Percentiles rank a stretch among this genome's conserved stretches.
phyloP scores from a whole-genome alignment of 148 eudicot genomes.

The Persicaria maculosa region DNA sequence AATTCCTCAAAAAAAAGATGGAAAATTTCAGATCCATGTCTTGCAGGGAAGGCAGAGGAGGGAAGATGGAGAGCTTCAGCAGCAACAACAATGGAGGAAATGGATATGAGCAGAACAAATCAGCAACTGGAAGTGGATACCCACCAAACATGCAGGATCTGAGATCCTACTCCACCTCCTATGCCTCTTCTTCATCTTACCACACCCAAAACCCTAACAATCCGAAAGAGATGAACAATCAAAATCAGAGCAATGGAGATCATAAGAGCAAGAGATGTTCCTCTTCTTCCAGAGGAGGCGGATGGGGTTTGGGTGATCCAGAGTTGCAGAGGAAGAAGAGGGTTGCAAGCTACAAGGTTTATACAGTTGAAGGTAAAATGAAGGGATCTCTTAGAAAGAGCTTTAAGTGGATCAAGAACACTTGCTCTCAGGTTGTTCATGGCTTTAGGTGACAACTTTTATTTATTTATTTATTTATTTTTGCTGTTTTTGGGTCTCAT shows the following conservation, averaged over 20 bases:
- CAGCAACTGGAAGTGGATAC: not conserved
- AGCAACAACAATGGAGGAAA: not conserved
- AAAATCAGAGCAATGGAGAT: conserved; percentile 2
- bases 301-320: conserved; percentile 32
- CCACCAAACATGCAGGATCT: not conserved
- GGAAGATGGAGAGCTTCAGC: not conserved
- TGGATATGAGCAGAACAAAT: not conserved
- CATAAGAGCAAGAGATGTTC: not conserved
- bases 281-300: no score
- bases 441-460: not conserved
- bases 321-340: conserved; percentile 43
- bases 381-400: conserved; percentile 39
- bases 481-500: not conserved
- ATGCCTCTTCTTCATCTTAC: not conserved
- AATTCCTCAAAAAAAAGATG: not conserved
- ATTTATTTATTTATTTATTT: no score
- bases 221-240: not conserved
- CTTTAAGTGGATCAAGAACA: conserved; percentile 36
- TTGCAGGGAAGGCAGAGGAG: not conserved
- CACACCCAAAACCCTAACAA: not conserved
- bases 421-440: conserved; percentile 19
- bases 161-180: not conserved
- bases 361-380: conserved; percentile 34
- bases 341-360: conserved; percentile 32
- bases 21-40: conserved; percentile 1